phyloP scores from a whole-genome alignment of 305 asterid genomes.

The Solanum chacoense region DNA sequence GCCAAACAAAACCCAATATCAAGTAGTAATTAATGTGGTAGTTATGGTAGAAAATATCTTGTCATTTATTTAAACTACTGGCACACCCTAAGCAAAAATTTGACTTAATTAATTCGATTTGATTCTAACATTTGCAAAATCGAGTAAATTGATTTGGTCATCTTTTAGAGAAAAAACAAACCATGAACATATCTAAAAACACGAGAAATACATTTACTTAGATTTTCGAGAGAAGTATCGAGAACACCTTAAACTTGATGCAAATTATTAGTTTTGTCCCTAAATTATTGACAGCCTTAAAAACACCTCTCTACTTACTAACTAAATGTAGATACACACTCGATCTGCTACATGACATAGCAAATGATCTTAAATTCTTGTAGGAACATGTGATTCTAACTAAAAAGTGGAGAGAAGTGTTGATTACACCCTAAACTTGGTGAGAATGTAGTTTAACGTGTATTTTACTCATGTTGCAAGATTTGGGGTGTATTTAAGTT shows the following conservation, averaged over 20 bases:
- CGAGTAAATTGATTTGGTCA: neutral
- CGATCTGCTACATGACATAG: neutral
- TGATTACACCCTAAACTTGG: neutral
- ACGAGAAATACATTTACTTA: neutral
- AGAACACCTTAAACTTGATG: too few relatives aligned
- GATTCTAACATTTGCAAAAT: neutral
- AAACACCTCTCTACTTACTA: neutral
- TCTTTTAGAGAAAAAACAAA: neutral
- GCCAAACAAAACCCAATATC: neutral
- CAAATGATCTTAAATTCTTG: neutral
- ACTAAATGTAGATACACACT: neutral
- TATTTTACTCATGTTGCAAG: neutral
- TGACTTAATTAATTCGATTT: neutral
- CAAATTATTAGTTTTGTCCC: too few relatives aligned
- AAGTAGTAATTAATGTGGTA: neutral
- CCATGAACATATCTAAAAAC: neutral
- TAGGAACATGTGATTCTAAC: neutral
- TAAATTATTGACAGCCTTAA: neutral
- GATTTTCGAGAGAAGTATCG: neutral
- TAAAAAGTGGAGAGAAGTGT: neutral
- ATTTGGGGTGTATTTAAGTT: neutral
- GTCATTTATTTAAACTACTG: neutral
- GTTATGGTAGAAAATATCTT: neutral
- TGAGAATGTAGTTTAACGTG: neutral
- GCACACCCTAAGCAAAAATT: neutral